Conservation (phyloP, 176 grass and related monocot genomes). For the Bolboschoenus planiculmis region DNA sequence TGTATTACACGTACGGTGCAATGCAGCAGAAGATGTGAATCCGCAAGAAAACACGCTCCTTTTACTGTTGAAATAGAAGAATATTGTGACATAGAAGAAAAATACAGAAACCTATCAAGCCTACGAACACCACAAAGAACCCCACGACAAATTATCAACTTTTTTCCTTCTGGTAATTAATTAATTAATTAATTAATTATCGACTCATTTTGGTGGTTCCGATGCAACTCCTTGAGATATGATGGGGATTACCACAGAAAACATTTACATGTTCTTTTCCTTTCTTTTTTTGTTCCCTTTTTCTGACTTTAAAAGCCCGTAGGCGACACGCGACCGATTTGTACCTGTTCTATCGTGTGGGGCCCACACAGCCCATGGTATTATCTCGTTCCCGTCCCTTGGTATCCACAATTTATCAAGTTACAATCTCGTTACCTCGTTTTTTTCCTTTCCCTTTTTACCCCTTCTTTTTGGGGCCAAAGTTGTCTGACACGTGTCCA, state of each 20-base stretch:
- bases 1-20: too few species aligned
- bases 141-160: background rate
- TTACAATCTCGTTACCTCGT: too few species aligned
- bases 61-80: background rate
- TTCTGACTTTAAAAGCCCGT: background rate
- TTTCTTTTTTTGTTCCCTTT: background rate
- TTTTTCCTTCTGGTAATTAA: background rate
- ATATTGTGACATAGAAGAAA: background rate
- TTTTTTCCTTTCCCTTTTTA: background rate
- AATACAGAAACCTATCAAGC: background rate
- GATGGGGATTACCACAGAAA: constrained; percentile 6
- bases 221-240: background rate
- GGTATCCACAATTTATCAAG: too few species aligned
- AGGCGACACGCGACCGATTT: background rate
- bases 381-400: too few species aligned
- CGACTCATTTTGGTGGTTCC: background rate
- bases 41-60: background rate
- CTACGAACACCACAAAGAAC: background rate
- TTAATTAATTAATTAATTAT: too few species aligned
- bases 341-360: background rate
- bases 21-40: too few species aligned
- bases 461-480: background rate
- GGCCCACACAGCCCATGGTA: background rate
- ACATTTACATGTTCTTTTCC: background rate
- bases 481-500: background rate